phyloP scores from a whole-genome alignment of 805 yeast genomes.

The Saccharomyces jurei region DNA sequence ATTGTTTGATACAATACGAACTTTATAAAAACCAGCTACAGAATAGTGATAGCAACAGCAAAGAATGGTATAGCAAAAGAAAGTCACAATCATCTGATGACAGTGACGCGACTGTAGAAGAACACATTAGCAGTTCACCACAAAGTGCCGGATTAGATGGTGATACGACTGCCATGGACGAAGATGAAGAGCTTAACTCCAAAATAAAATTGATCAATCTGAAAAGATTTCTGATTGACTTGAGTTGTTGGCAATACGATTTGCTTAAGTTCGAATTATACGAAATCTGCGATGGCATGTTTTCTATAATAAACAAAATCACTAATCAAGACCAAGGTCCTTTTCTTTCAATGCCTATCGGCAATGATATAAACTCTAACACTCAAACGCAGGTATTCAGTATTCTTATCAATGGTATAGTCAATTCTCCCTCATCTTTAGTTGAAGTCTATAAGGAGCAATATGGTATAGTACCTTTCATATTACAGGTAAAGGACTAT shows the following conservation, averaged over 20 bases:
- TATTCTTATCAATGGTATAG: constrained; percentile 16
- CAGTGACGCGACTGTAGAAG: constrained; percentile 12
- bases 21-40: constrained; percentile 25
- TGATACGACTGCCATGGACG: constrained; percentile 4
- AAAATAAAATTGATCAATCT: constrained; percentile 33
- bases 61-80: constrained; percentile 7
- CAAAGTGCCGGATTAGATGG: not conserved
- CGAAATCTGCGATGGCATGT: constrained; percentile 21
- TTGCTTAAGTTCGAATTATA: constrained; percentile 27
- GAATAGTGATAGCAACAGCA: constrained; percentile 9
- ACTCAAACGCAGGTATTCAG: constrained; percentile 15
- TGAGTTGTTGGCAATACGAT: constrained; percentile 39
- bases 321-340: constrained; percentile 24
- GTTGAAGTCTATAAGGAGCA: constrained; percentile 18
- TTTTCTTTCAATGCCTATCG: constrained; percentile 18
- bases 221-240: constrained; percentile 42
- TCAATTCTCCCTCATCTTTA: constrained; percentile 16
- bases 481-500: constrained; percentile 14
- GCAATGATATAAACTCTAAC: constrained; percentile 4
- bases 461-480: constrained; percentile 16
- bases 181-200: constrained; percentile 8
- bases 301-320: constrained; percentile 20
- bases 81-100: constrained; percentile 7
- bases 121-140: constrained; percentile 2
- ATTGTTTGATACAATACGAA: constrained; percentile 34